A percentile compares a stretch with the other conserved stretches of the same genome.
Conservation (phyloP, 2,329 filamentous ascomycete species). For the Clarireedia hainanense region DNA sequence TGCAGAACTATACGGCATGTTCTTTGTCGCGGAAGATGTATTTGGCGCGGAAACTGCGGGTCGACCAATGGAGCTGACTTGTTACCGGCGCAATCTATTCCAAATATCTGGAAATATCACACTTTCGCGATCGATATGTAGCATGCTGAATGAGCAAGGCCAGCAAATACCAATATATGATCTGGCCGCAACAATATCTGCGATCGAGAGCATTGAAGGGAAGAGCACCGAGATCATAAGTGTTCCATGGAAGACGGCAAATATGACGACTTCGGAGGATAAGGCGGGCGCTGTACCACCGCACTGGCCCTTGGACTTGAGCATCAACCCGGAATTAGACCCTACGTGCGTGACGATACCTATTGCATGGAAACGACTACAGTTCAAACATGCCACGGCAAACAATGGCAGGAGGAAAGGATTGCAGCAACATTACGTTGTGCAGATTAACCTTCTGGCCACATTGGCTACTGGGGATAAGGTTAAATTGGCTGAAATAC, state of each 20-base stretch:
- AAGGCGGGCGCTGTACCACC: constrained; percentile 44
- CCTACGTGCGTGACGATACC: constrained; percentile 72
- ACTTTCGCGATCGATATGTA: constrained; percentile 62
- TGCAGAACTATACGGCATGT: constrained; percentile 80
- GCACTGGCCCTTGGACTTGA: constrained; percentile 46
- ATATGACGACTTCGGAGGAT: constrained; percentile 23
- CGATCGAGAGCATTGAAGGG: constrained; percentile 85
- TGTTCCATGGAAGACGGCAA: constrained; percentile 78
- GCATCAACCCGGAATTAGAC: constrained; percentile 61
- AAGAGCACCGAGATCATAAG: constrained; percentile 91
- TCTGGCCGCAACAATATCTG: constrained; percentile 73
- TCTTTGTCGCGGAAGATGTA: constrained; percentile 73
- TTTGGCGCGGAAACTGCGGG: constrained; percentile 43
- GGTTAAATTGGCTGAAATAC: constrained; percentile 71
- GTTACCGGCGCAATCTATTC: constrained; percentile 90
- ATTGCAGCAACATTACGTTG: constrained; percentile 88
- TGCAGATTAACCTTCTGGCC: constrained; percentile 75
- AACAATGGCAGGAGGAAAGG: constrained; percentile 94
- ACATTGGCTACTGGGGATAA: constrained; percentile 60
- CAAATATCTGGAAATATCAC: constrained; percentile 86
- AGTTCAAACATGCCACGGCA: constrained; percentile 93
- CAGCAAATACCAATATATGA: constrained; percentile 70
- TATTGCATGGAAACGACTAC: constrained; percentile 86
- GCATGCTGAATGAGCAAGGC: constrained; percentile 69
- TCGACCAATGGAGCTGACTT: constrained; percentile 75